These are phyloP conservation scores for Neurospora sp. DNA, from an alignment of 495 filamentous ascomycete genomes.

Conservation along the genomic window DNA sequence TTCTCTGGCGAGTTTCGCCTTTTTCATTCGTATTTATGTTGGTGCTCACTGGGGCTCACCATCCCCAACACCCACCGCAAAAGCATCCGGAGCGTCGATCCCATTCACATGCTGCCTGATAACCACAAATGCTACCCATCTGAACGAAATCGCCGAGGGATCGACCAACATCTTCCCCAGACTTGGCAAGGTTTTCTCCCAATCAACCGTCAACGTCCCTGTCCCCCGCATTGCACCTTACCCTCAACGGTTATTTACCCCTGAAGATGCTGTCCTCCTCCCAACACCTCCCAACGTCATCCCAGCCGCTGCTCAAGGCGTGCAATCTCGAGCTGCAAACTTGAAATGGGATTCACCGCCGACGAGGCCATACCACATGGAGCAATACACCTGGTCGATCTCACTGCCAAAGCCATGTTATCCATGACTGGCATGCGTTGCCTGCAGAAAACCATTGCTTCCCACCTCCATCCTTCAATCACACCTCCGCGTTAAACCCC, in stretches of 20 bases:
- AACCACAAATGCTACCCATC: background rate
- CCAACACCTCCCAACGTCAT: background rate
- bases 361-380: background rate
- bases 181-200: constrained; percentile 2
- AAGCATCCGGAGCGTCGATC: background rate
- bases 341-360: background rate
- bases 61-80: background rate
- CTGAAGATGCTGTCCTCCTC: background rate
- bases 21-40: background rate
- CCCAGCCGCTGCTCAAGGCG: background rate
- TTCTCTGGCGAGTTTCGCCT: background rate
- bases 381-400: background rate
- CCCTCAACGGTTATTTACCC: background rate
- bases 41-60: background rate
- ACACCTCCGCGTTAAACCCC: background rate
- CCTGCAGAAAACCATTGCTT: background rate
- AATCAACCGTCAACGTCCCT: background rate
- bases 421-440: background rate
- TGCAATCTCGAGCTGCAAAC: background rate
- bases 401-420: background rate
- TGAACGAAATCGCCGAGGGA: constrained; percentile 4
- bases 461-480: background rate
- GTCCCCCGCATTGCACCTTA: background rate
- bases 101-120: constrained; percentile 3
- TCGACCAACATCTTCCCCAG: constrained; percentile 2